phyloP scores from a whole-genome alignment of 2,329 filamentous ascomycete genomes.

The Alternaria solani region DNA sequence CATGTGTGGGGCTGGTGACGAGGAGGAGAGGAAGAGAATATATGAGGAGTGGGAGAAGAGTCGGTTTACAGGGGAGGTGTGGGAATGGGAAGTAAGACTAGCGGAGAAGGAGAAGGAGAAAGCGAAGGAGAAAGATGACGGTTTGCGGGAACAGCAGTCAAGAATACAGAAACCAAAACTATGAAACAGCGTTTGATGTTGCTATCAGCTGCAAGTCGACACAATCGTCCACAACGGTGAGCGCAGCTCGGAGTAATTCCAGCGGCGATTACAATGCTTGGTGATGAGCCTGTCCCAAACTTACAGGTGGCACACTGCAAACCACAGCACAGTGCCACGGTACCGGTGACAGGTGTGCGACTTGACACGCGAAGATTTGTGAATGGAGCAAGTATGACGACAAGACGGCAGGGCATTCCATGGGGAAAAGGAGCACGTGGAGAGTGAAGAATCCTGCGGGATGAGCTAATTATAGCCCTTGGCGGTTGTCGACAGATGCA shows the following conservation, averaged over 20 bases:
- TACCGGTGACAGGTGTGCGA: not conserved
- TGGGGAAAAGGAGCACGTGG: slow-evolving; percentile 10
- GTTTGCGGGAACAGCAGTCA: not conserved
- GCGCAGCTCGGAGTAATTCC: not conserved
- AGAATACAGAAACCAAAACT: not conserved
- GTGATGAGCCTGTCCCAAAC: not conserved
- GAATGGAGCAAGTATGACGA: not conserved
- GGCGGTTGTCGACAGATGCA: slow-evolving; percentile 20
- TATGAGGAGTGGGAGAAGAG: slow-evolving; percentile 47
- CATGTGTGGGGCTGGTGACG: slow-evolving; percentile 35
- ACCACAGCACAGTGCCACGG: not conserved
- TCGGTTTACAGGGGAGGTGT: slow-evolving; percentile 46
- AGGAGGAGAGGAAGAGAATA: slow-evolving; percentile 27
- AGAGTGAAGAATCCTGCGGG: slow-evolving; percentile 7
- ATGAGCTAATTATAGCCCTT: slow-evolving; percentile 12
- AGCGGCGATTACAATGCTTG: slow-evolving; percentile 1
- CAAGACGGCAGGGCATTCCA: not conserved
- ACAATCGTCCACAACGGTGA: no score
- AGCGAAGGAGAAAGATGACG: not conserved
- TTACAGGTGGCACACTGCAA: not conserved
- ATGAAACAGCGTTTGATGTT: not conserved
- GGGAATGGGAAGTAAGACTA: slow-evolving; percentile 47
- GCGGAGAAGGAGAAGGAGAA: not conserved
- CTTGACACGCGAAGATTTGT: not conserved
- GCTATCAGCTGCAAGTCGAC: no score